Evolutionary conservation across 2,329 filamentous ascomycete species (phyloP).

Genomic region (Hortaea werneckii): DNA sequence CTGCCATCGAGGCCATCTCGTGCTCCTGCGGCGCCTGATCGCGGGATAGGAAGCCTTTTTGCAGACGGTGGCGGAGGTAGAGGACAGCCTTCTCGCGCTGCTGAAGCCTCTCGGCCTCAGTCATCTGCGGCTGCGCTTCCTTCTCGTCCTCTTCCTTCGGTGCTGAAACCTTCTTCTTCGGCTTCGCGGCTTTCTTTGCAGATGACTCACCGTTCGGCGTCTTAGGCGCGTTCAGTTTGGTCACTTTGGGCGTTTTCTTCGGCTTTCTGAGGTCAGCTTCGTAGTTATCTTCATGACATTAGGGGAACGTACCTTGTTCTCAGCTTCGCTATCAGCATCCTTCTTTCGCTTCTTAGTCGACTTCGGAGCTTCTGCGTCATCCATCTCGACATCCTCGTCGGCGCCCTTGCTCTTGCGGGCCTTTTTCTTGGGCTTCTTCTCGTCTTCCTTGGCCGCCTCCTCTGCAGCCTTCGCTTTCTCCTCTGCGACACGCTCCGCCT

Average conservation of each 20-base stretch:
- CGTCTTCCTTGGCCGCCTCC: slow-evolving; percentile 35
- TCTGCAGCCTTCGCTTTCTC: slow-evolving; percentile 31
- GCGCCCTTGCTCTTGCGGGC: slow-evolving; percentile 25
- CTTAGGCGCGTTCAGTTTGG: slow-evolving; percentile 37
- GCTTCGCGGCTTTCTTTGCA: slow-evolving; percentile 32
- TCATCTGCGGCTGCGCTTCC: slow-evolving; percentile 44
- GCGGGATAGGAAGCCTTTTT: slow-evolving; percentile 81
- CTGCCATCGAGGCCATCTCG: slow-evolving; percentile 69
- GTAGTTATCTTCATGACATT: neutral
- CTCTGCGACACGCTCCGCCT: slow-evolving; percentile 28
- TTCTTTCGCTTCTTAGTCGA: slow-evolving; percentile 74
- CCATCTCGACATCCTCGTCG: slow-evolving; percentile 43
- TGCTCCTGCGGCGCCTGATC: slow-evolving; percentile 79
- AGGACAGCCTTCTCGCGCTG: slow-evolving; percentile 62
- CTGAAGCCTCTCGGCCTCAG: slow-evolving; percentile 44
- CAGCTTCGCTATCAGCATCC: slow-evolving; percentile 52
- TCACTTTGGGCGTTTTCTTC: slow-evolving; percentile 40
- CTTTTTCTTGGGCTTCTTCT: slow-evolving; percentile 40
- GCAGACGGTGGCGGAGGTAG: slow-evolving; percentile 86
- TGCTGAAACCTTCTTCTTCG: slow-evolving; percentile 46
- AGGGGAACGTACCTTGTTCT: slow-evolving; percentile 47
- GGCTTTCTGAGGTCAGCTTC: slow-evolving; percentile 29
- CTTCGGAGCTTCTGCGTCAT: slow-evolving; percentile 52
- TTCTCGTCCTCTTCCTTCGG: slow-evolving; percentile 47
- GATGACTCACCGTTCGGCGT: slow-evolving; percentile 28